phyloP scores from a whole-genome alignment of 805 yeast species.

The Wickerhamiella lipophila region DNA sequence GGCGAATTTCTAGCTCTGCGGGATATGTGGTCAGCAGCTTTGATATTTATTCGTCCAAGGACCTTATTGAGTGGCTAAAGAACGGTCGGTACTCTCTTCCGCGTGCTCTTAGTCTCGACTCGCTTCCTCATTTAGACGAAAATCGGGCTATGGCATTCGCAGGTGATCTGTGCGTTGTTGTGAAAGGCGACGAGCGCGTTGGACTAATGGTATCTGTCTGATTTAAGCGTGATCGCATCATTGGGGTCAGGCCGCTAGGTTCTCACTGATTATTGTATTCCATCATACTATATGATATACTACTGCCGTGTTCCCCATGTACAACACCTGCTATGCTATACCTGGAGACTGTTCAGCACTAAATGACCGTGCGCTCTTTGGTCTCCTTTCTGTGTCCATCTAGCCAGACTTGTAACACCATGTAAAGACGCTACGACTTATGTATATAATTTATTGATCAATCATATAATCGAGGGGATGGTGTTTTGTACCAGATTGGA shows the following conservation, averaged over 20 bases:
- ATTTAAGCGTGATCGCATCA: no score
- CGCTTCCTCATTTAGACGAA: neutral
- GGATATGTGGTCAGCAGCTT: neutral
- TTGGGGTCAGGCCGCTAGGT: no score
- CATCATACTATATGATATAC: no score
- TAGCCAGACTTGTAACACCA: no score
- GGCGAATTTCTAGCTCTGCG: constrained; percentile 16
- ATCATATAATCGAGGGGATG: no score
- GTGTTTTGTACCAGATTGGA: no score
- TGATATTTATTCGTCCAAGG: constrained; percentile 3
- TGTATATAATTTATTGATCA: neutral
- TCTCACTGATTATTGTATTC: no score
- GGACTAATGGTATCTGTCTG: constrained; percentile 1
- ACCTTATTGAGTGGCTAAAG: constrained; percentile 9
- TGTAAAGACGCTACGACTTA: neutral
- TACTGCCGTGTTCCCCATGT: no score
- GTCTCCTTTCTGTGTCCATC: no score
- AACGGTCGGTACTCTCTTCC: constrained; percentile 5
- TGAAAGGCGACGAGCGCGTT: neutral
- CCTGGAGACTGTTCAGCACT: no score
- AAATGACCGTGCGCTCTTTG: no score
- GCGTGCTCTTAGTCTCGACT: neutral
- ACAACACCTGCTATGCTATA: no score
- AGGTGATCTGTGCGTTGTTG: constrained; percentile 7
- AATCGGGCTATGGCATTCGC: neutral